Conservation (phyloP, 371 early-diverging fungal genomes). For the Rozella allomycis region DNA sequence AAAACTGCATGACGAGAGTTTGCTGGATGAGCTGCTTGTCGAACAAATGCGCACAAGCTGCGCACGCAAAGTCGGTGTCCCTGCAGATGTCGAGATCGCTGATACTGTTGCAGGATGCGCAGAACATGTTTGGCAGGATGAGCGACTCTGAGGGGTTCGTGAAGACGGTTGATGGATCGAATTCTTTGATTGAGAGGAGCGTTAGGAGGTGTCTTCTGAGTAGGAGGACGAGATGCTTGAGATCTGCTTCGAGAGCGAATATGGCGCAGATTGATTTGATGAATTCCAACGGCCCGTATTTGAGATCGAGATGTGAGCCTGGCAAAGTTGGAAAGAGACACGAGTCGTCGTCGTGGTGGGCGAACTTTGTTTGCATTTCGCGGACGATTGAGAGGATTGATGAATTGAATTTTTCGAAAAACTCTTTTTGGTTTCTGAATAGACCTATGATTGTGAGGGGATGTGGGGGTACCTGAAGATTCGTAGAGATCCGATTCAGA, state of each 20-base stretch:
- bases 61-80: conserved; percentile 44
- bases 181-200: conserved; percentile 52
- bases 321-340: conserved; percentile 30
- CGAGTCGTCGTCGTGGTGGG: conserved; percentile 1
- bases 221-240: conserved; percentile 37
- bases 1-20: conserved; percentile 40
- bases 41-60: conserved; percentile 47
- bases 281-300: conserved; percentile 48
- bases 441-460: conserved; percentile 8
- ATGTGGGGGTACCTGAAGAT: conserved; percentile 3
- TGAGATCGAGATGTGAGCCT: conserved; percentile 36
- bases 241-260: conserved; percentile 36
- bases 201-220: conserved; percentile 51
- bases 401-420: conserved; percentile 22
- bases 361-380: conserved; percentile 4
- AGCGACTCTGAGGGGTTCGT: conserved; percentile 50
- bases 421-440: conserved; percentile 12
- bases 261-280: conserved; percentile 47
- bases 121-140: conserved; percentile 56
- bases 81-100: conserved; percentile 75
- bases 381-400: conserved; percentile 23
- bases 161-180: conserved; percentile 46
- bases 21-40: conserved; percentile 51
- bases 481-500: conserved; percentile 14
- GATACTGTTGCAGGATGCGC: conserved; percentile 54